Evolutionary conservation across 2,329 filamentous ascomycete genomes (phyloP).

Genomic region (Scytalidium lignicola): DNA sequence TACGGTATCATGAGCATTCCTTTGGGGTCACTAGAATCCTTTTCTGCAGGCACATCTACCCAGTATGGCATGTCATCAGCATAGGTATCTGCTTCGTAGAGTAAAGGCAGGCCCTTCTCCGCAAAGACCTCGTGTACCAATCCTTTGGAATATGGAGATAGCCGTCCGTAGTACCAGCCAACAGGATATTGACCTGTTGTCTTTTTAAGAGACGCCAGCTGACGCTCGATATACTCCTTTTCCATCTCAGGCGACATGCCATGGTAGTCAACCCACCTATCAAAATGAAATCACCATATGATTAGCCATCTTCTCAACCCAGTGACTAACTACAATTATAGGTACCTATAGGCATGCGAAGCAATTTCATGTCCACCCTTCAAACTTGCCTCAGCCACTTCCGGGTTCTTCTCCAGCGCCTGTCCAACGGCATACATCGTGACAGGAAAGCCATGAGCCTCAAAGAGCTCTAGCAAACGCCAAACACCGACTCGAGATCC

Average conservation of each 20-base stretch:
- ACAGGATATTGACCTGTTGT: conserved; percentile 29
- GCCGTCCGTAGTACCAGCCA: conserved; percentile 31
- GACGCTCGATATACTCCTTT: conserved; percentile 33
- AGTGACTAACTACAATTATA: no score
- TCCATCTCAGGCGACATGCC: conserved; percentile 32
- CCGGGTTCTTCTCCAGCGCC: conserved; percentile 36
- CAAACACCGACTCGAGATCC: conserved; percentile 32
- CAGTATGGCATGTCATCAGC: conserved; percentile 53
- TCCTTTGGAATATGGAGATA: conserved; percentile 36
- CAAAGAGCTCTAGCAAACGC: conserved; percentile 35
- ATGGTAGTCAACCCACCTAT: conserved; percentile 37
- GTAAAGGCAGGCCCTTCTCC: conserved; percentile 45
- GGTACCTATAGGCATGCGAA: conserved; percentile 32
- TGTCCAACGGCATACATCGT: conserved; percentile 36
- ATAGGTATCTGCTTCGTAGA: conserved; percentile 46
- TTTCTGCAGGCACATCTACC: conserved; percentile 47
- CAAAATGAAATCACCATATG: no score
- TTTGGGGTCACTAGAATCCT: conserved; percentile 32
- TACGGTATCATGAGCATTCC: conserved; percentile 50
- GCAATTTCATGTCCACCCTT: conserved; percentile 36
- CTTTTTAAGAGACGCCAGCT: conserved; percentile 29
- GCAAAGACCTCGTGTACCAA: conserved; percentile 44
- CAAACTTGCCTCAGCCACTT: conserved; percentile 34
- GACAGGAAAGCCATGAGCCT: conserved; percentile 36
- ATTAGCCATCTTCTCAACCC: no score